A percentile compares a stretch with the other conserved stretches of the same genome.
Evolutionary conservation across 2,329 filamentous ascomycete species (phyloP).

Genomic region (Pyrenochaeta sp.): DNA sequence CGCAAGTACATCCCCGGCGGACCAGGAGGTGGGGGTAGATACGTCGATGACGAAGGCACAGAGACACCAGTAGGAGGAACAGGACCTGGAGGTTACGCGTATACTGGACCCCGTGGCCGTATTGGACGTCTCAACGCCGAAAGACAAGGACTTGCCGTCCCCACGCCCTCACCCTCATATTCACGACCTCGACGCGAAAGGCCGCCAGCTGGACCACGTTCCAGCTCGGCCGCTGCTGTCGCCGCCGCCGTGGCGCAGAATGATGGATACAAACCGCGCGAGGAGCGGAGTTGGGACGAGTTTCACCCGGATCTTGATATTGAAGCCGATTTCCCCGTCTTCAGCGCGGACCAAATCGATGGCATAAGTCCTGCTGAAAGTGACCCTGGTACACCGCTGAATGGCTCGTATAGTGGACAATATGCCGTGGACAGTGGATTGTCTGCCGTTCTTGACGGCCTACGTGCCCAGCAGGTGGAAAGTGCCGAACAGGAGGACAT

Average conservation of each 20-base stretch:
- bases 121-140: constrained; percentile 61
- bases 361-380: constrained; percentile 63
- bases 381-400: constrained; percentile 57
- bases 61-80: constrained; percentile 65
- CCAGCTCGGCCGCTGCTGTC: constrained; percentile 86
- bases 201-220: constrained; percentile 68
- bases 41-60: constrained; percentile 75
- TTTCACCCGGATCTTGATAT: constrained; percentile 97
- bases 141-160: constrained; percentile 49
- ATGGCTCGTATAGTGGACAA: constrained; percentile 36
- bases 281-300: constrained; percentile 97
- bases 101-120: constrained; percentile 63
- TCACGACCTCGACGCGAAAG: constrained; percentile 49
- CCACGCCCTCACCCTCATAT: constrained; percentile 58
- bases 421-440: constrained; percentile 46
- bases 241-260: constrained; percentile 88
- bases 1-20: constrained; percentile 82
- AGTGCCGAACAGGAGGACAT: constrained; percentile 31
- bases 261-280: constrained; percentile 95
- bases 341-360: constrained; percentile 85
- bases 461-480: constrained; percentile 43
- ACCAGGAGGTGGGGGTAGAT: constrained; percentile 84
- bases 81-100: constrained; percentile 59
- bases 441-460: constrained; percentile 45
- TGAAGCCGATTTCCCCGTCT: constrained; percentile 79